Percentiles rank a stretch among this genome's conserved stretches.
These are phyloP conservation scores for Alnus rubra DNA, from an alignment of 306 rosid genomes.

Conservation along the genomic window DNA sequence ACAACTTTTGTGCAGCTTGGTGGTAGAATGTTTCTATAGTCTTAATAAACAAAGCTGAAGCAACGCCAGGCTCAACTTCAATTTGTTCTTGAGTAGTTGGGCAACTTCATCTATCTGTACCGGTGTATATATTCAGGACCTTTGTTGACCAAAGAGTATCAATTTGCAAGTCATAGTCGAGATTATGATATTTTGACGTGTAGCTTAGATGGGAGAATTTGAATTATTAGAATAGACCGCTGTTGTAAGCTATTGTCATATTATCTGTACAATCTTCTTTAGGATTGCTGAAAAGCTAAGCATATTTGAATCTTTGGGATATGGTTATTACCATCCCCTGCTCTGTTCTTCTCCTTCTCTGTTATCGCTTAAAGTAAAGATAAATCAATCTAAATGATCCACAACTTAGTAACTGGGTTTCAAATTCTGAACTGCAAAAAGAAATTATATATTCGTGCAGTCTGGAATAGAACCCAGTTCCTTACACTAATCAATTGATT, in stretches of 20 bases:
- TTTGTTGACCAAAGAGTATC: background rate
- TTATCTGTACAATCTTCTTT: background rate
- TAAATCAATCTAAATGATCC: background rate
- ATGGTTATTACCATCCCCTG: background rate
- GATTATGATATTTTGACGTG: background rate
- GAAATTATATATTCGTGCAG: background rate
- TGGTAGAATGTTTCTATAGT: background rate
- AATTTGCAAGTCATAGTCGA: background rate
- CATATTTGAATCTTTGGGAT: background rate
- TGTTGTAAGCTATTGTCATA: background rate
- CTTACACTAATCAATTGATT: background rate
- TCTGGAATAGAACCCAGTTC: background rate
- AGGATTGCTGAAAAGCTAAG: conserved; percentile 5
- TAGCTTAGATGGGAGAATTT: background rate
- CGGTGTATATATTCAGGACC: background rate
- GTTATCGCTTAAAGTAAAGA: background rate
- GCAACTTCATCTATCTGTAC: background rate
- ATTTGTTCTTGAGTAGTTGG: background rate
- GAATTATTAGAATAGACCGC: background rate
- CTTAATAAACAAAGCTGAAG: background rate
- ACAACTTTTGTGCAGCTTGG: background rate
- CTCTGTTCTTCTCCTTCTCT: background rate
- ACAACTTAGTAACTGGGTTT: background rate
- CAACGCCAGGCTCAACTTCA: background rate
- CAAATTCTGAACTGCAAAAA: background rate